phyloP scores from a whole-genome alignment of 2,329 filamentous ascomycete species.

The Hortaea sp. region DNA sequence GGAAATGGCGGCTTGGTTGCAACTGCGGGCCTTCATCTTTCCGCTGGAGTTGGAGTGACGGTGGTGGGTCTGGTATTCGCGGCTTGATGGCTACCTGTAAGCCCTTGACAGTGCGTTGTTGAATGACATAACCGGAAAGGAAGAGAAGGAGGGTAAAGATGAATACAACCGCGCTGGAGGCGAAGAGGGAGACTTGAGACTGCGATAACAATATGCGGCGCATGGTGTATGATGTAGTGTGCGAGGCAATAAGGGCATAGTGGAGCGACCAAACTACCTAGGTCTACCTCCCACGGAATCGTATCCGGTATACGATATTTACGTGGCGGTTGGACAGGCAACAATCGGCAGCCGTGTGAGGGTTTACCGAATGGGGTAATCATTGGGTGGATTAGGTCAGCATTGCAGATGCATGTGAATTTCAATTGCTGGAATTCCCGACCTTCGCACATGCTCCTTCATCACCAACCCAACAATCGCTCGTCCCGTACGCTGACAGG shows the following conservation, averaged over 20 bases:
- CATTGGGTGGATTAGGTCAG: not conserved
- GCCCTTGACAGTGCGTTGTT: slow-evolving; percentile 73
- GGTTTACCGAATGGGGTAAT: no score
- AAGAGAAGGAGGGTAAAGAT: slow-evolving; percentile 76
- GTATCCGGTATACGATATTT: not conserved
- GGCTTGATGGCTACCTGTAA: slow-evolving; percentile 63
- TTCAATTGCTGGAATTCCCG: not conserved
- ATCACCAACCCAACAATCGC: not conserved
- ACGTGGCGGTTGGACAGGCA: slow-evolving; percentile 1
- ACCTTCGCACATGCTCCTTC: no score
- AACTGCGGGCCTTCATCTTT: slow-evolving; percentile 8
- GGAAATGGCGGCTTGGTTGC: slow-evolving; percentile 19
- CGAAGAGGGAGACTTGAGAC: slow-evolving; percentile 58
- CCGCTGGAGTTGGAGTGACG: slow-evolving; percentile 5
- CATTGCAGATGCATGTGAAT: not conserved
- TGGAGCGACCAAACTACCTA: no score
- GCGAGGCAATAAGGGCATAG: no score
- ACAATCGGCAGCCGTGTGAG: slow-evolving; percentile 1
- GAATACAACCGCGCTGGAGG: slow-evolving; percentile 56
- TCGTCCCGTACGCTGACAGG: not conserved
- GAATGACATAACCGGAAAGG: slow-evolving; percentile 74
- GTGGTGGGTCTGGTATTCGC: slow-evolving; percentile 33
- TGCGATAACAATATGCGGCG: slow-evolving; percentile 52
- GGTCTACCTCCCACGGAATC: no score
- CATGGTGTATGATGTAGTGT: slow-evolving; percentile 1